These are phyloP conservation scores for Filobasidium floriforme DNA, from an alignment of 768 basidiomycete species.

Conservation along the genomic window DNA sequence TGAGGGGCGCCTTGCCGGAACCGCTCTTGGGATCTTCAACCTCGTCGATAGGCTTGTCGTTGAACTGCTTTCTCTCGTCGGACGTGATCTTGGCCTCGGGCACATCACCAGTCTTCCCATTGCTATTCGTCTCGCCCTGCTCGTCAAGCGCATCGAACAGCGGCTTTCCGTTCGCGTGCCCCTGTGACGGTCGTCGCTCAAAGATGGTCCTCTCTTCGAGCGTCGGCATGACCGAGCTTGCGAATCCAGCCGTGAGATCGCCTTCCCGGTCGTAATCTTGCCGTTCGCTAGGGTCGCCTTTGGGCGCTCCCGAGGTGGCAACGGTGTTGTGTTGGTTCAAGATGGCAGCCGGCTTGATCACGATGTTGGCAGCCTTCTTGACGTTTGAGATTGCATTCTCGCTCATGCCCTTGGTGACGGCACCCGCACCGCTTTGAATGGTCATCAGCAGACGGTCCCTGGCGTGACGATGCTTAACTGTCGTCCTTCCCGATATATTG, in stretches of 20 bases:
- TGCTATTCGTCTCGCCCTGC: slow-evolving; percentile 17
- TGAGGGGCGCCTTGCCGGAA: slow-evolving; percentile 26
- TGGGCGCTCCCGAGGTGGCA: slow-evolving; percentile 42
- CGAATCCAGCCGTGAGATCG: slow-evolving; percentile 54
- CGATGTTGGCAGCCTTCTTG: slow-evolving; percentile 49
- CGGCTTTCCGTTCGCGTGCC: slow-evolving; percentile 39
- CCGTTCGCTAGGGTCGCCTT: slow-evolving; percentile 51
- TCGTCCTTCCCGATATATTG: slow-evolving; percentile 32
- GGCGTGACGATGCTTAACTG: slow-evolving; percentile 36
- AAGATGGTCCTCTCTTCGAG: slow-evolving; percentile 60
- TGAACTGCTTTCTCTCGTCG: slow-evolving; percentile 33
- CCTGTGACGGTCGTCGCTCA: slow-evolving; percentile 50
- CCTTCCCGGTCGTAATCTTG: slow-evolving; percentile 54
- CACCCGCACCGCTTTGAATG: slow-evolving; percentile 30
- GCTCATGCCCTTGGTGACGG: slow-evolving; percentile 42
- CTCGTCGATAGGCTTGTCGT: slow-evolving; percentile 41
- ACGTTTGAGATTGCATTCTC: slow-evolving; percentile 39
- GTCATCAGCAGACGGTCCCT: slow-evolving; percentile 37
- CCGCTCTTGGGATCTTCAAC: slow-evolving; percentile 30
- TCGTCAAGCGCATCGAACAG: slow-evolving; percentile 39
- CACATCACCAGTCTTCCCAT: slow-evolving; percentile 5
- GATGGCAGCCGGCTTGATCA: slow-evolving; percentile 47
- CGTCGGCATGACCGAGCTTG: slow-evolving; percentile 59
- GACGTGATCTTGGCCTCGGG: slow-evolving; percentile 33
- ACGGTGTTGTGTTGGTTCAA: slow-evolving; percentile 31